Evolutionary conservation across 257 asterid species (phyloP), one percentile per base, ranked within the genome.

Genomic region (Thymus mandschuricus): DNA sequence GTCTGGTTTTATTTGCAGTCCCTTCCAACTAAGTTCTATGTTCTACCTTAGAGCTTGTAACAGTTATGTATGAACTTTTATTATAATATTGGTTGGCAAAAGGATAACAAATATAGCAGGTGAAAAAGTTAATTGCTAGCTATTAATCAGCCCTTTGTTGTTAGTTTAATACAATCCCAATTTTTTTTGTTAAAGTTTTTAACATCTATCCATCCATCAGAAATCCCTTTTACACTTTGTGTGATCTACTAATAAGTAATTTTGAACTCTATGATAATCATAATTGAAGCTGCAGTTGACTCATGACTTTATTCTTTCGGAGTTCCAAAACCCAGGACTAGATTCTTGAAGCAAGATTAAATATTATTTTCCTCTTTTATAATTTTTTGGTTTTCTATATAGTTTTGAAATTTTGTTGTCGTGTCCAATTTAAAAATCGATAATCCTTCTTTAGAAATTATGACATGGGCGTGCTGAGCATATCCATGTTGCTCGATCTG

Each of bases 401-500:
- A 64, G 46, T 46, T 60, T 70, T 29, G 41, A 48, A 48, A 50
- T 69, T 57, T 52, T 75, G 49, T 45, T 69, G 45, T 15, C 29
- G 11, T 60, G 68, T 51, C 68, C 69, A 15, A 59, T 65, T 66
- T 34, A 31, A 10, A 50, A 43, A 48, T 58, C 46, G 35, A 33
- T 34, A 33, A 48, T 44, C 57, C 58, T 5, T 50, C 50, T 72
- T 62, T 72, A 27, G 29, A 46, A 63, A 28, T 50, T 35, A 56
- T 58, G 61, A 30, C 51, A 45, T 8, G 66, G 66, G 59, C 62
- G 40, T 45, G 52, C 61, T 43, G 15, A 68, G 41, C n/a, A 54
- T 70, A 54, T 52, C 65, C 66, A 13, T 52, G 62, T 65, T 34
- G 52, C 55, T 45, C 58, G 63, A 57, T 76, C 50, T 21, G 7